Evolutionary conservation across 108 stramenopile species (phyloP).

Genomic region (Chaetoceros tenuissimus): DNA sequence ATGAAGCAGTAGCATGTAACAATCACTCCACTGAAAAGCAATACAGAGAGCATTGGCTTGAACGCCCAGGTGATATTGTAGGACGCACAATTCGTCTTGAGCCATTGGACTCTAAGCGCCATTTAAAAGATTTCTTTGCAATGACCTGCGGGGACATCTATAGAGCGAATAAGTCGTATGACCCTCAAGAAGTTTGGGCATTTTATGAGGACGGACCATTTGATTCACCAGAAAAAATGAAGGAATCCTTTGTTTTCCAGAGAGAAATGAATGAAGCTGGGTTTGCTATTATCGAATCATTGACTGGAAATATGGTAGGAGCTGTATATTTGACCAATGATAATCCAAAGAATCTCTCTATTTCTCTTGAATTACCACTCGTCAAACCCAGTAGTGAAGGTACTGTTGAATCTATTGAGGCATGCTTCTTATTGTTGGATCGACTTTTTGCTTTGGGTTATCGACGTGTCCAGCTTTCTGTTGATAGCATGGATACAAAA

Average conservation of each 20-base stretch:
- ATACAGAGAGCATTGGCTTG: slow-evolving; percentile 28
- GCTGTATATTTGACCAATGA: slow-evolving; percentile 53
- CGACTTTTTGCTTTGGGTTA: slow-evolving; percentile 76
- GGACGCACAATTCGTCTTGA: slow-evolving; percentile 60
- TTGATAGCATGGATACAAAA: slow-evolving; percentile 53
- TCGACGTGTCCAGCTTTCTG: slow-evolving; percentile 63
- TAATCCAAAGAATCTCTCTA: slow-evolving; percentile 59
- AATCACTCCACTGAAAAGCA: slow-evolving; percentile 49
- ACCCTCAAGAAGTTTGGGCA: slow-evolving; percentile 75
- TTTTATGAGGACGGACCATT: slow-evolving; percentile 75
- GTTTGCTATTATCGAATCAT: slow-evolving; percentile 66
- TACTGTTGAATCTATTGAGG: slow-evolving; percentile 64
- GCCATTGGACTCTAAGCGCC: slow-evolving; percentile 41
- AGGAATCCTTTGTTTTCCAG: slow-evolving; percentile 57
- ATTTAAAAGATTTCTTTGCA: slow-evolving; percentile 44
- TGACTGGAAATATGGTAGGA: slow-evolving; percentile 63
- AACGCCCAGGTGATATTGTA: slow-evolving; percentile 48
- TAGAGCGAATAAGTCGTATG: slow-evolving; percentile 44
- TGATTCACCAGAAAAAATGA: slow-evolving; percentile 19
- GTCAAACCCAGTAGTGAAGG: slow-evolving; percentile 42
- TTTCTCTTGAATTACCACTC: slow-evolving; percentile 67
- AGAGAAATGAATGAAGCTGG: slow-evolving; percentile 41
- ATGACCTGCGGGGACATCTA: slow-evolving; percentile 52
- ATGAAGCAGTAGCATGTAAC: slow-evolving; percentile 54
- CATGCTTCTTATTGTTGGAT: slow-evolving; percentile 70